Evolutionary conservation across 768 basidiomycete genomes (phyloP), one percentile per base, ranked within the genome.

Genomic region (Suillus hirtellus): DNA sequence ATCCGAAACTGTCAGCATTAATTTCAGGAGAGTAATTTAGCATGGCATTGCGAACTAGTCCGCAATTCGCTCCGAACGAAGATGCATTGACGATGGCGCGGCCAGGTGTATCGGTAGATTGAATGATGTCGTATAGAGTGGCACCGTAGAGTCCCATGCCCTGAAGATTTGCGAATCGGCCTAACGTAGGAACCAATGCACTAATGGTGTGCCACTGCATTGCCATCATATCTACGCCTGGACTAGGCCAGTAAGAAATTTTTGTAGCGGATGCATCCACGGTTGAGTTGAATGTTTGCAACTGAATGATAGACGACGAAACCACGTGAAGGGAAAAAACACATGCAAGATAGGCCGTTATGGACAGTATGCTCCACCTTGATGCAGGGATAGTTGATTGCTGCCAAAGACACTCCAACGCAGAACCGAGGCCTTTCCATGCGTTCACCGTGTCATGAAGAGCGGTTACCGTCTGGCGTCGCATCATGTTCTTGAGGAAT

Each of bases 351-450:
- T 73, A 73, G 7, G 54, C 21, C 7, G 38, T 49, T 34, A 70
- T 66, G 24, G 68, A 65, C 12, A 71, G 24, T 19, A 64, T 47
- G 9, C 59, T 35, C 60, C 50, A 55, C 17, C 55, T 7, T 2
- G 70, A 73, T 12, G 72, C 64, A 2, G 52, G 2, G 14, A 63
- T 21, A 17, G 47, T 35, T 11, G 43, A 65, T 50, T 72, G 71
- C 15, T 52, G 43, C 70, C 68, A 71, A 8, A 70, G 52, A 4
- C 38, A 11, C 31, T 62, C 15, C 5, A 67, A 0, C 7, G 72
- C 70, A 59, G 67, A 59, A n/a, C 71, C 71, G 59, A 68, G 62
- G 0, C 72, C 69, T 17, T 58, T 59, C 72, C 72, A 73, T 15
- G 72, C 69, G 3, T 50, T 38, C 47, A 61, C 4, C 8, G 65